Base-by-base conservation (phyloP, 2,329 filamentous ascomycete species). In the Madurella mycetomatis region DNA sequence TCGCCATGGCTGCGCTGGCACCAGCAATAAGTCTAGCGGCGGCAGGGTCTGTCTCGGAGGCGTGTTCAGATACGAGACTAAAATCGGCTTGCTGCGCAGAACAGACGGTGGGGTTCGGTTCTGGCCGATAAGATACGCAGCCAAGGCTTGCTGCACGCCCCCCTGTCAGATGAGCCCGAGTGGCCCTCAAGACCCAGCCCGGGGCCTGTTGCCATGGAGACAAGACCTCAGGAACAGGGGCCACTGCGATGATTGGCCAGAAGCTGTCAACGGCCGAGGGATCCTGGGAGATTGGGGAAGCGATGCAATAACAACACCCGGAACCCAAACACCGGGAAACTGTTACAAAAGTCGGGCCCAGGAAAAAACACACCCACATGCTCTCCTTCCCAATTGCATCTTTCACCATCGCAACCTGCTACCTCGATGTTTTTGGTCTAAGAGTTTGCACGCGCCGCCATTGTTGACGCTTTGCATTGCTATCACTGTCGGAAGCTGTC, bases 1-100 rank as follows among this genome's bases (percentile, higher is more conserved):
- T 66, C 57, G 72, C 67, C 73, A 77, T 78, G 67, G 61, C 66
- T 61, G 43, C 42, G 44, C 46, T 41, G 41, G 46, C 32, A 39
- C 40, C 31, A 49, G 34, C 31, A 32, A 19, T 13, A 41, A 37
- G 1, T 39, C 30, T 41, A 37, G 30, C 30, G 9, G 16, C 11
- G 3, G 18, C 15, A 37, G 25, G 18, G 17, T 44, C 32, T 15
- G 49, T 49, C 17, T 39, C 15, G 19, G 5, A 25, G 47, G 50
- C 42, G 30, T 54, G 17, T 37, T 37, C 41, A 17, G 46, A 53
- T 55, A 57, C 47, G 49, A 39, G 18, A 32, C 44, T 39, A 12
- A 17, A 42, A 52, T 47, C 43, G 41, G 11, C 34, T 5, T 11
- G 34, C 13, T 15, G 9, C 34, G 13, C 34, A 12, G 34, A 50